Percentiles rank a stretch among this genome's conserved stretches.
Conservation (phyloP, 2,329 filamentous ascomycete species). For the Amesomyces nigricolor region DNA sequence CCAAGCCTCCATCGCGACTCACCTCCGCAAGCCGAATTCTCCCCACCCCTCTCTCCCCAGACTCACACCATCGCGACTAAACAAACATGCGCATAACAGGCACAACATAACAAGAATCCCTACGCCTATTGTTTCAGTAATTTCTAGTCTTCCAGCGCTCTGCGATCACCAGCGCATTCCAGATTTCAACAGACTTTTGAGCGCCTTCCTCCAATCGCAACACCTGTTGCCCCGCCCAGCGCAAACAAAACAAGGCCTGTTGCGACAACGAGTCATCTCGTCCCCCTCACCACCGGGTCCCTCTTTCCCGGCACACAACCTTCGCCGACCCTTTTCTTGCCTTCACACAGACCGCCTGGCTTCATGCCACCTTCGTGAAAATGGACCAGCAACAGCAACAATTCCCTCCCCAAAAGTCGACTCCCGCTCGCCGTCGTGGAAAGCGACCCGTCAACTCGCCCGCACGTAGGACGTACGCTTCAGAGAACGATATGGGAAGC, state of each 20-base stretch:
- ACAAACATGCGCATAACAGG: slow-evolving; percentile 26
- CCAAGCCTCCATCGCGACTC: slow-evolving; percentile 21
- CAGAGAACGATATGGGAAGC: slow-evolving; percentile 48
- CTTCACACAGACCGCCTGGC: neutral
- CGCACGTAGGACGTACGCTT: slow-evolving; percentile 51
- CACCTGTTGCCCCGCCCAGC: slow-evolving; percentile 10
- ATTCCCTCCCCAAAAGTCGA: slow-evolving; percentile 28
- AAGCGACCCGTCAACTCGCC: slow-evolving; percentile 34
- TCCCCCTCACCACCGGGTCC: neutral
- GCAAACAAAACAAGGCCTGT: slow-evolving; percentile 4
- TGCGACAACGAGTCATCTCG: neutral
- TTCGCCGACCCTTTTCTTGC: neutral
- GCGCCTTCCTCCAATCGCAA: slow-evolving; percentile 10
- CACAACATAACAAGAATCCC: slow-evolving; percentile 19
- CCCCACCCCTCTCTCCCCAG: slow-evolving; percentile 13
- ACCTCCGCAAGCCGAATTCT: slow-evolving; percentile 9
- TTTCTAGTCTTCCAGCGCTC: slow-evolving; percentile 15
- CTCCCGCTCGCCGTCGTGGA: slow-evolving; percentile 38
- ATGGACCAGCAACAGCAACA: slow-evolving; percentile 27
- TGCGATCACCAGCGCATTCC: slow-evolving; percentile 1
- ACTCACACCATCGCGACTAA: slow-evolving; percentile 8
- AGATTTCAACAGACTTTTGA: neutral
- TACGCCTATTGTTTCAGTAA: slow-evolving; percentile 19
- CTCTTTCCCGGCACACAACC: slow-evolving; percentile 3
- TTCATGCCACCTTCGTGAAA: slow-evolving; percentile 15